Percentiles rank a stretch among this genome's conserved stretches.
phyloP scores from a whole-genome alignment of 1,139 yeast genomes.

The Kurtzmaniella natalensis region DNA sequence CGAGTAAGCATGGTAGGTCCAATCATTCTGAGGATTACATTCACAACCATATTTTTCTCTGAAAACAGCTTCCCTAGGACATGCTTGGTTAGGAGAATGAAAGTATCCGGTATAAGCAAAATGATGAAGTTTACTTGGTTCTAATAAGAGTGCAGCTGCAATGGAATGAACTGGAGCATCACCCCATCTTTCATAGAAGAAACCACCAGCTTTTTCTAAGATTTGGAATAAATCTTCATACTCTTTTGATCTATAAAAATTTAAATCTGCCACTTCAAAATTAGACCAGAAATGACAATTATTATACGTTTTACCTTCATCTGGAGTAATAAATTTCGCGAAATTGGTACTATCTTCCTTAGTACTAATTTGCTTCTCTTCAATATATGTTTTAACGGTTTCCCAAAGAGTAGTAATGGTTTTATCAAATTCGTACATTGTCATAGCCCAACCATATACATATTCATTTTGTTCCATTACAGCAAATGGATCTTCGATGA shows the following conservation, averaged over 20 bases:
- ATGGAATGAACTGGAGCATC: constrained; percentile 38
- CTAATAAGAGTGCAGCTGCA: constrained; percentile 22
- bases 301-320: constrained; percentile 42
- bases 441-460: constrained; percentile 23
- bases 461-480: constrained; percentile 18
- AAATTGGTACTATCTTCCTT: constrained; percentile 33
- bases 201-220: constrained; percentile 30
- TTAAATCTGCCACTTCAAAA: constrained; percentile 31
- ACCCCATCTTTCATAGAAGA: constrained; percentile 40
- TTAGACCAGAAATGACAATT: constrained; percentile 39
- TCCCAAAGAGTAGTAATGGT: constrained; percentile 32
- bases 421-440: constrained; percentile 29
- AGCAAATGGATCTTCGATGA: constrained; percentile 23
- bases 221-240: constrained; percentile 23
- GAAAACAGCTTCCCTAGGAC: constrained; percentile 21
- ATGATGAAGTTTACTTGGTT: constrained; percentile 25
- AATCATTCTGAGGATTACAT: constrained; percentile 31
- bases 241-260: constrained; percentile 33
- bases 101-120: constrained; percentile 30
- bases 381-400: constrained; percentile 25
- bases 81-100: constrained; percentile 32
- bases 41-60: constrained; percentile 20
- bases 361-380: constrained; percentile 24
- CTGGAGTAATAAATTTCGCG: constrained; percentile 43
- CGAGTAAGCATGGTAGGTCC: constrained; percentile 23